phyloP scores from a whole-genome alignment of 768 basidiomycete genomes.

The Amanita pallidorosea region DNA sequence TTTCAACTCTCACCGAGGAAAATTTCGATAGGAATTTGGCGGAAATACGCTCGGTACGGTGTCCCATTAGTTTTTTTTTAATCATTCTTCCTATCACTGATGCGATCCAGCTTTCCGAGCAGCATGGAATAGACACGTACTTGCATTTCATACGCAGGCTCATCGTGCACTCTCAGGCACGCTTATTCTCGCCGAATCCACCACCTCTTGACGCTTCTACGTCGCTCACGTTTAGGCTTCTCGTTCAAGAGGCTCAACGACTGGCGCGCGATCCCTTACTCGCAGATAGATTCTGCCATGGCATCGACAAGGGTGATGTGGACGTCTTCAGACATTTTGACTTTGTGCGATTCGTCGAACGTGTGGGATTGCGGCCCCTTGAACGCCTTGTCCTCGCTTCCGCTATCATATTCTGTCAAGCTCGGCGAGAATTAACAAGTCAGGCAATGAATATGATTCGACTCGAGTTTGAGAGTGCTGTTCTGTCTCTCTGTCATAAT shows the following conservation, averaged over 20 bases:
- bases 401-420: conserved; percentile 56
- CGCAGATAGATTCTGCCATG: conserved; percentile 85
- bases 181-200: conserved; percentile 48
- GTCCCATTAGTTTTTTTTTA: neutral
- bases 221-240: conserved; percentile 71
- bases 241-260: conserved; percentile 81
- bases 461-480: conserved; percentile 70
- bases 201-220: conserved; percentile 67
- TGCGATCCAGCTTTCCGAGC: conserved; percentile 73
- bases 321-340: conserved; percentile 79
- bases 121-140: conserved; percentile 95
- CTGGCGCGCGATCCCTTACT: conserved; percentile 86
- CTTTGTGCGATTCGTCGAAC: conserved; percentile 73
- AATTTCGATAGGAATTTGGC: conserved; percentile 90
- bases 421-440: conserved; percentile 42
- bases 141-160: conserved; percentile 95
- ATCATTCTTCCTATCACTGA: conserved; percentile 5
- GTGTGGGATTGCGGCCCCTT: conserved; percentile 68
- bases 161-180: conserved; percentile 76
- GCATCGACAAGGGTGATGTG: conserved; percentile 80
- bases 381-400: conserved; percentile 72
- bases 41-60: conserved; percentile 88
- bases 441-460: conserved; percentile 64
- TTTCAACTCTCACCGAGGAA: conserved; percentile 94
- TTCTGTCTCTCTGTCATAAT: conserved; percentile 64